phyloP scores from a whole-genome alignment of 2,329 filamentous ascomycete genomes.

The Diplodia corticola region DNA sequence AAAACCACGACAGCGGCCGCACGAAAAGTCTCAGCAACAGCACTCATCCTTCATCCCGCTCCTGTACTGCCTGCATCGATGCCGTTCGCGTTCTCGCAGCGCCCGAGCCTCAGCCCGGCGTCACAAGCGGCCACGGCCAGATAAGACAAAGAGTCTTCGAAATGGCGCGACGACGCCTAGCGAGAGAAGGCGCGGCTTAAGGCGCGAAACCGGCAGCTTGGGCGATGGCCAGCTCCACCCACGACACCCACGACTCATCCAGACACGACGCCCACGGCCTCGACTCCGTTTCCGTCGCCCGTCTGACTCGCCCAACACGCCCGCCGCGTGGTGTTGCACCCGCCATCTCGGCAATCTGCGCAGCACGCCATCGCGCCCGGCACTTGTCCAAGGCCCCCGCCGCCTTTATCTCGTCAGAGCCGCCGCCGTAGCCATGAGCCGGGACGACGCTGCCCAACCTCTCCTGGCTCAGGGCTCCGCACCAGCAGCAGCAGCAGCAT shows the following conservation, averaged over 20 bases:
- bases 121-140: too few relatives aligned
- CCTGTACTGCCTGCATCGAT: too few relatives aligned
- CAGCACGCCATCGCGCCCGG: conserved; percentile 6
- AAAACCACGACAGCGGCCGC: too few relatives aligned
- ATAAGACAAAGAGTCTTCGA: too few relatives aligned
- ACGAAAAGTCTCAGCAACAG: too few relatives aligned
- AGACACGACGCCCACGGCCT: too few relatives aligned
- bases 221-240: conserved; percentile 8
- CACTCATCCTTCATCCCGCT: too few relatives aligned
- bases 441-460: background rate
- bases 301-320: background rate
- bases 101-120: too few relatives aligned
- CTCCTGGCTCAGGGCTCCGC: background rate
- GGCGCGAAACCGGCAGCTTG: background rate
- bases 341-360: conserved; percentile 4
- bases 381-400: background rate
- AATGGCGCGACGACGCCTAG: too few relatives aligned
- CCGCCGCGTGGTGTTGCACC: background rate
- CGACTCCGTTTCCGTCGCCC: background rate
- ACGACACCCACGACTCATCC: too few relatives aligned
- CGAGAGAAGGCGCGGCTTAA: too few relatives aligned
- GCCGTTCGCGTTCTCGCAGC: too few relatives aligned
- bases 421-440: background rate
- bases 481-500: background rate
- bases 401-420: background rate